Evolutionary conservation across 768 basidiomycete genomes (phyloP), one percentile per base, ranked within the genome.

Genomic region (Russula vinacea): DNA sequence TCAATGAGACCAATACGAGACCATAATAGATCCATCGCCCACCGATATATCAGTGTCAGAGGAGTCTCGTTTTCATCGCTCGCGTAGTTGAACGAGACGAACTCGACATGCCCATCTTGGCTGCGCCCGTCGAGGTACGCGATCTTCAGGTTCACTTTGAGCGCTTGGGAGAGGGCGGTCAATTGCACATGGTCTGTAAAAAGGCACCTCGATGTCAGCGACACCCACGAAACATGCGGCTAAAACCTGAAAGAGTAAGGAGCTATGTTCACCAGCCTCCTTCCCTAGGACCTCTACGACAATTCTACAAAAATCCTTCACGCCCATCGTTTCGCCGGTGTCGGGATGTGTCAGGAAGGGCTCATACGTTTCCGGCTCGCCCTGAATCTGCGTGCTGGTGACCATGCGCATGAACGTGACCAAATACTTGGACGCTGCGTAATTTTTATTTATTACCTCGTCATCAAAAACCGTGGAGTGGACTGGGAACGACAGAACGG

Each of bases 261-360:
- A 4, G 1, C 9, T 16, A 1, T 49, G 29, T 7, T 47, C 66
- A 86, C 89, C 91, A 52, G 90, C 90, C 78, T 92, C 90, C 67
- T 84, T 87, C 35, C 89, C 87, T 35, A 83, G 75, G 1, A 87
- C 83, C 63, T 95, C 90, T 26, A 97, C 93, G 64, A 89, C 84
- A 39, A 79, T 77, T 68, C 84, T 80, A 71, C 93, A 94, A 73
- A 95, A 97, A 5, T 82, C 81, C 5, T 80, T 78, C 2, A 85
- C 76, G 5, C 78, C 76, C 69, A 89, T 80, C 13, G 76, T 78
- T 29, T 82, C 81, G 32, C 80, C 83, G 0, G 84, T 83, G 33
- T 93, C 89, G 1, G 90, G 90, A 58, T 92, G 83, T 67, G 88
- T 82, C 8, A 96, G 79, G 78, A 94, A 95, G 22, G 81, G 83